phyloP scores from a whole-genome alignment of 768 basidiomycete species.

The Cystofilobasidium bisporidii region DNA sequence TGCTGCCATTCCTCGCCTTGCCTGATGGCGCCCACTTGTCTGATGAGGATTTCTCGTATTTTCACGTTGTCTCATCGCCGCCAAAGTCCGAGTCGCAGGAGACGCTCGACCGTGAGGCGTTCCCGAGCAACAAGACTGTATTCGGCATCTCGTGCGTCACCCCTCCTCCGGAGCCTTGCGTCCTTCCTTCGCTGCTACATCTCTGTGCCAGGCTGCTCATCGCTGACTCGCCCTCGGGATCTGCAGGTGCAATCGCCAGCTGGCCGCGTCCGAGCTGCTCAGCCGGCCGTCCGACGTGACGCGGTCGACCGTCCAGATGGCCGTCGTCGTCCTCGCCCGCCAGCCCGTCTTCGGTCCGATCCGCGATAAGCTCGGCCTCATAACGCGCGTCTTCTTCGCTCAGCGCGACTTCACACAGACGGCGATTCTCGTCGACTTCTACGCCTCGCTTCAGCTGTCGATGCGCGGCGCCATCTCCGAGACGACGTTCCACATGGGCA shows the following conservation, averaged over 20 bases:
- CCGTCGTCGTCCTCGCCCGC: constrained; percentile 78
- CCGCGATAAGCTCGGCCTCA: constrained; percentile 85
- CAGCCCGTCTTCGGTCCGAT: constrained; percentile 40
- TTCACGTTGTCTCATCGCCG: constrained; percentile 38
- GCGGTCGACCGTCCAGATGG: constrained; percentile 92
- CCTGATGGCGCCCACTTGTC: constrained; percentile 96
- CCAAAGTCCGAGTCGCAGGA: not conserved
- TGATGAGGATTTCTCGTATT: constrained; percentile 92
- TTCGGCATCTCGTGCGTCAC: constrained; percentile 91
- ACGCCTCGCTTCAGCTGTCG: constrained; percentile 61
- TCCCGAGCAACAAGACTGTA: constrained; percentile 61
- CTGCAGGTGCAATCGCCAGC: constrained; percentile 84
- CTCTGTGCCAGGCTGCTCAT: too few species aligned
- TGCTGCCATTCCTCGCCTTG: constrained; percentile 87
- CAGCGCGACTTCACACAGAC: constrained; percentile 85
- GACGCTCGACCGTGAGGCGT: constrained; percentile 37
- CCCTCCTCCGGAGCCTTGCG: not conserved
- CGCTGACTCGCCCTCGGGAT: not conserved
- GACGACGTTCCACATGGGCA: constrained; percentile 91
- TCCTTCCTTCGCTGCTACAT: not conserved
- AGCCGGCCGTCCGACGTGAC: constrained; percentile 75
- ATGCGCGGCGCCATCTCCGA: constrained; percentile 74
- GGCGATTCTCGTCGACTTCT: constrained; percentile 80
- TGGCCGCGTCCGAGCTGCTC: constrained; percentile 64
- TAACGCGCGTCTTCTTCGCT: constrained; percentile 81